A percentile compares a stretch with the other conserved stretches of the same genome.
These are phyloP conservation scores for Fusarium robinianum DNA, from an alignment of 2,329 filamentous ascomycete species.

Conservation along the genomic window DNA sequence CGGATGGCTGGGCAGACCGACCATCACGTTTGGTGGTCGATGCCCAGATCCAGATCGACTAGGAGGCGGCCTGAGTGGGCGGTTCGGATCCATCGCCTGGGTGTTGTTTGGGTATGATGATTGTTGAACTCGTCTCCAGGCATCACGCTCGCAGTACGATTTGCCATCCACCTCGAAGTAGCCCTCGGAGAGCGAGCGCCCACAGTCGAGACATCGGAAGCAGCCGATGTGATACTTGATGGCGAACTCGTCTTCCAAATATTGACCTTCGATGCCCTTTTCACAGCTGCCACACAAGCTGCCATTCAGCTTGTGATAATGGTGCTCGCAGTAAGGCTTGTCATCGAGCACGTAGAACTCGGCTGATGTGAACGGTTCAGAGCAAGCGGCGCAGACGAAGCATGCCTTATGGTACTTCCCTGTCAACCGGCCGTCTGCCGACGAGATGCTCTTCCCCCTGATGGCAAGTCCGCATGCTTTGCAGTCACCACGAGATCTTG, in stretches of 20 bases:
- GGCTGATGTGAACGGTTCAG: conserved; percentile 77
- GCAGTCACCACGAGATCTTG: conserved; percentile 72
- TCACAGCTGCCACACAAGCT: conserved; percentile 82
- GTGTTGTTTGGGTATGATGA: conserved; percentile 16
- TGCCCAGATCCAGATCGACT: conserved; percentile 21
- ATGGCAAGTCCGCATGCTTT: conserved; percentile 81
- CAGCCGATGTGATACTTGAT: conserved; percentile 87
- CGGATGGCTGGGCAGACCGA: conserved; percentile 35
- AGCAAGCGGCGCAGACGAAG: conserved; percentile 88
- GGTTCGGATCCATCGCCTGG: conserved; percentile 11
- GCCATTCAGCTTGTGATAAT: conserved; percentile 91
- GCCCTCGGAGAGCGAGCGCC: conserved; percentile 73
- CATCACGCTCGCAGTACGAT: conserved; percentile 87
- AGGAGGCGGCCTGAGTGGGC: conserved; percentile 21
- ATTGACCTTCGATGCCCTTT: conserved; percentile 89
- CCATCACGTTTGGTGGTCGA: conserved; percentile 34
- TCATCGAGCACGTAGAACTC: conserved; percentile 93
- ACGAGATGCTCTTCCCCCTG: conserved; percentile 89
- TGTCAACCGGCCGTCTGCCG: conserved; percentile 86
- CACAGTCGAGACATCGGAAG: conserved; percentile 82
- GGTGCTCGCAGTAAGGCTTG: conserved; percentile 84
- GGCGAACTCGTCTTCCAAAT: conserved; percentile 77
- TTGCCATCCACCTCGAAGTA: conserved; percentile 87
- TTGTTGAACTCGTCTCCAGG: conserved; percentile 60
- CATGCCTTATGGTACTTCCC: conserved; percentile 95